These are phyloP conservation scores for Penicillium frequentans DNA, from an alignment of 2,329 filamentous ascomycete genomes.

Conservation along the genomic window DNA sequence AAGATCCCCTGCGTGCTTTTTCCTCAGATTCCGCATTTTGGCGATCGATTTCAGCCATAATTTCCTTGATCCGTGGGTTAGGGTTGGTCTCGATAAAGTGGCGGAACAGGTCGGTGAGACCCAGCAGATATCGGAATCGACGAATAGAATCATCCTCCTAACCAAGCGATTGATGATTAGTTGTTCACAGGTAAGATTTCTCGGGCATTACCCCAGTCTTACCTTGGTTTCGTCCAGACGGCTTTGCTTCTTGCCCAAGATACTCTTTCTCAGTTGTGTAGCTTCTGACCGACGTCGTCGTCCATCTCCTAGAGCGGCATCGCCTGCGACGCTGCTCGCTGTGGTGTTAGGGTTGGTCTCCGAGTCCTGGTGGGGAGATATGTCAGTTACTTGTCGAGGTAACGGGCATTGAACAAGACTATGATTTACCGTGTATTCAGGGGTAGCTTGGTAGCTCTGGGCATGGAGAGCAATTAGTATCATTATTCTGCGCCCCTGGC, in stretches of 20 bases:
- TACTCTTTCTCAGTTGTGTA: conserved; percentile 84
- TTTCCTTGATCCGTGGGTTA: conserved; percentile 89
- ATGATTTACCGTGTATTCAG: conserved; percentile 58
- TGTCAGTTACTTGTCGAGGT: background rate
- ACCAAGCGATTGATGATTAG: conserved; percentile 14
- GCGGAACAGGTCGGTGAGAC: conserved; percentile 93
- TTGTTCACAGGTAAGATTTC: background rate
- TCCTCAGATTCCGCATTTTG: conserved; percentile 75
- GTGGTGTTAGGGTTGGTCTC: conserved; percentile 67
- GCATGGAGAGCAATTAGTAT: conserved; percentile 9
- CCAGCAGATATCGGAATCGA: conserved; percentile 90
- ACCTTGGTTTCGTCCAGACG: conserved; percentile 90
- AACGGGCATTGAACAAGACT: background rate
- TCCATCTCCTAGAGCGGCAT: conserved; percentile 66
- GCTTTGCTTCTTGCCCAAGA: conserved; percentile 94
- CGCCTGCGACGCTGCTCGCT: conserved; percentile 83
- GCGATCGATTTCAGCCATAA: conserved; percentile 91
- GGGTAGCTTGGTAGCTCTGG: conserved; percentile 58
- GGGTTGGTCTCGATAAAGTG: conserved; percentile 99
- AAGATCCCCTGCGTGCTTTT: conserved; percentile 69
- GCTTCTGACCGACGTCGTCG: conserved; percentile 84
- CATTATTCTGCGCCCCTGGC: background rate
- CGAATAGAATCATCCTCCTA: conserved; percentile 94
- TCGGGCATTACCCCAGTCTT: conserved; percentile 24
- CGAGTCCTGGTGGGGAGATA: conserved; percentile 51